Evolutionary conservation across 2,329 filamentous ascomycete species (phyloP).

Genomic region (Pseudogymnoascus destructans): DNA sequence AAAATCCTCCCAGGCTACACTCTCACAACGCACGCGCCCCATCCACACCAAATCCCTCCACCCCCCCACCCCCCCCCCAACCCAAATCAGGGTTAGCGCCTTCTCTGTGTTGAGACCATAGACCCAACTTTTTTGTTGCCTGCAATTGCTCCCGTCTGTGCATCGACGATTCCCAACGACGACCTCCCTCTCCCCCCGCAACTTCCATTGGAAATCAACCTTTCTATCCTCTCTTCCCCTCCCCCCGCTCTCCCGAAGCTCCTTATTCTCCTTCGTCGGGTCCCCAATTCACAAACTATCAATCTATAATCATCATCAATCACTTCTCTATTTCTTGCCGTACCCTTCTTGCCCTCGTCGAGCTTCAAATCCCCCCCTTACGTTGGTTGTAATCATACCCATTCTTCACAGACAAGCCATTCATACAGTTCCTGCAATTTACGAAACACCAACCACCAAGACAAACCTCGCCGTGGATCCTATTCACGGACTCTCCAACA

Average conservation of each 20-base stretch:
- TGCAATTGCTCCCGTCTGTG: not conserved
- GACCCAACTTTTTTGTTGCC: conserved; percentile 8
- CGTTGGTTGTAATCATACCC: conserved; percentile 6
- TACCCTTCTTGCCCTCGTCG: not conserved
- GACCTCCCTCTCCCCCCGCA: not conserved
- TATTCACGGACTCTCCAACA: not conserved
- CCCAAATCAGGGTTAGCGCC: not conserved
- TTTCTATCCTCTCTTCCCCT: not conserved
- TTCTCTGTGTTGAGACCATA: conserved; percentile 2
- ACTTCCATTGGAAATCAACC: not conserved
- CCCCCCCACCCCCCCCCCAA: not conserved
- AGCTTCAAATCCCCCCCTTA: conserved; percentile 5
- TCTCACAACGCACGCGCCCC: not conserved
- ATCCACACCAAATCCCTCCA: not conserved
- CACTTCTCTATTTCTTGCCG: not conserved
- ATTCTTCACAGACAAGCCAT: not conserved
- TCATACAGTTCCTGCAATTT: not conserved
- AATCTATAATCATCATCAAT: conserved; percentile 5
- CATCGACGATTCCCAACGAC: not conserved
- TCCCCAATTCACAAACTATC: not conserved
- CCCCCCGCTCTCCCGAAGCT: not conserved
- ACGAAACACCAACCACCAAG: not conserved
- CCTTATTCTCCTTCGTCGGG: not conserved
- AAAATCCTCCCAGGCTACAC: not conserved
- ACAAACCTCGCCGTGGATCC: not conserved